A percentile compares a stretch with the other conserved stretches of the same genome.
Conservation (phyloP, 176 grass and related monocot species). For the Ensete ventricosum region DNA sequence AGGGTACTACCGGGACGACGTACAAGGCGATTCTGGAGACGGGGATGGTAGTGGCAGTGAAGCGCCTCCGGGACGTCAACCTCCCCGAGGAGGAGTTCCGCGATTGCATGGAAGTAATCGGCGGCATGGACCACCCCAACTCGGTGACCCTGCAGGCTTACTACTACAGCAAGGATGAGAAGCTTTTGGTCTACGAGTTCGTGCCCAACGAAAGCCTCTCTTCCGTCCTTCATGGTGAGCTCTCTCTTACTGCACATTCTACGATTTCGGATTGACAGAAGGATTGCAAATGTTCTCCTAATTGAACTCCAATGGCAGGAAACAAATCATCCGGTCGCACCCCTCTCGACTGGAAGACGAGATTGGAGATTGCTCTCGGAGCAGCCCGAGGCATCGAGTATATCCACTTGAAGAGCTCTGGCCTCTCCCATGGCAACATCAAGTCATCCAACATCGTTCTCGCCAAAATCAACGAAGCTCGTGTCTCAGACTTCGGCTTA, state of each 20-base stretch:
- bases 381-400: constrained; percentile 59
- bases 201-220: constrained; percentile 63
- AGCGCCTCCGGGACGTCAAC: constrained; percentile 51
- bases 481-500: constrained; percentile 46
- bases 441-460: constrained; percentile 67
- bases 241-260: background rate
- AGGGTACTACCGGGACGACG: constrained; percentile 54
- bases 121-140: constrained; percentile 35
- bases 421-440: constrained; percentile 49
- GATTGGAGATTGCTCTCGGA: constrained; percentile 48
- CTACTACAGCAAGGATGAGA: constrained; percentile 80
- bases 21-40: constrained; percentile 73
- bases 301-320: constrained; percentile 14
- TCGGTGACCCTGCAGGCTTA: constrained; percentile 47
- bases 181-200: constrained; percentile 73
- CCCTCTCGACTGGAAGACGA: constrained; percentile 38
- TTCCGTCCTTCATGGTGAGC: constrained; percentile 50
- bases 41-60: constrained; percentile 47
- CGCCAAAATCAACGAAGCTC: constrained; percentile 11
- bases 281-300: background rate
- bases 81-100: constrained; percentile 48
- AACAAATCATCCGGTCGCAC: constrained; percentile 19
- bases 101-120: constrained; percentile 27
- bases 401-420: constrained; percentile 40
- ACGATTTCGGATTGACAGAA: no score